Evolutionary conservation across 2,329 filamentous ascomycete genomes (phyloP).

Genomic region (Hypoxylon sp.): DNA sequence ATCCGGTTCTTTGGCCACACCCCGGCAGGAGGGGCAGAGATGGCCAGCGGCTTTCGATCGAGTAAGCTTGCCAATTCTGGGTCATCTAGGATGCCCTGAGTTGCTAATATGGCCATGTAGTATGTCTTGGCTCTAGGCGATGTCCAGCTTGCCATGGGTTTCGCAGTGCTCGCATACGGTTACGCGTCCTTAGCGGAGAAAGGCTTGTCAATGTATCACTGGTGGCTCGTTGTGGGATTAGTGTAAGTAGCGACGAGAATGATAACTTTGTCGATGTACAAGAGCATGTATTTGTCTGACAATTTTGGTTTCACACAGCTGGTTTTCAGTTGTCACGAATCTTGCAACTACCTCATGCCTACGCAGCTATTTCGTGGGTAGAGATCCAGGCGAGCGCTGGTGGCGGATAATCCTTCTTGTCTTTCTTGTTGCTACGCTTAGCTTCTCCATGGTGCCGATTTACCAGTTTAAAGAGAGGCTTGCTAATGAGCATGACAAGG

Average conservation of each 20-base stretch:
- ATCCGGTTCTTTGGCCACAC: conserved; percentile 25
- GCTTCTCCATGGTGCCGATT: conserved; percentile 47
- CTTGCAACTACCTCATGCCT: conserved; percentile 44
- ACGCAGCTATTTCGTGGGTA: conserved; percentile 41
- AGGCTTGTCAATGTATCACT: conserved; percentile 46
- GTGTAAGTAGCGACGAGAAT: conserved; percentile 35
- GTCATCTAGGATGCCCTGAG: background rate
- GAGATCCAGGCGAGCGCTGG: conserved; percentile 40
- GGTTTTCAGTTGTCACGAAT: conserved; percentile 48
- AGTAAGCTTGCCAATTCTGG: conserved; percentile 28
- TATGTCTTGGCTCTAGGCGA: conserved; percentile 45
- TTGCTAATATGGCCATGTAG: conserved; percentile 35
- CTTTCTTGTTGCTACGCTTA: conserved; percentile 40
- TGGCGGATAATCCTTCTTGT: conserved; percentile 43
- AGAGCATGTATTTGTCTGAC: conserved; percentile 22
- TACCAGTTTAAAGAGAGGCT: conserved; percentile 42
- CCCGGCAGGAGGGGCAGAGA: conserved; percentile 17
- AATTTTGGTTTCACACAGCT: conserved; percentile 27
- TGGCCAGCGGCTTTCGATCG: conserved; percentile 42
- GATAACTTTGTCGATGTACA: background rate
- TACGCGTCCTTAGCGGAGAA: conserved; percentile 40
- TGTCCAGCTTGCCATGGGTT: conserved; percentile 45
- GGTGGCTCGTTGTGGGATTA: conserved; percentile 48
- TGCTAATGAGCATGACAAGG: conserved; percentile 35
- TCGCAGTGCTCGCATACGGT: conserved; percentile 46